phyloP scores from a whole-genome alignment of 768 basidiomycete genomes.

The Boletus sp. region DNA sequence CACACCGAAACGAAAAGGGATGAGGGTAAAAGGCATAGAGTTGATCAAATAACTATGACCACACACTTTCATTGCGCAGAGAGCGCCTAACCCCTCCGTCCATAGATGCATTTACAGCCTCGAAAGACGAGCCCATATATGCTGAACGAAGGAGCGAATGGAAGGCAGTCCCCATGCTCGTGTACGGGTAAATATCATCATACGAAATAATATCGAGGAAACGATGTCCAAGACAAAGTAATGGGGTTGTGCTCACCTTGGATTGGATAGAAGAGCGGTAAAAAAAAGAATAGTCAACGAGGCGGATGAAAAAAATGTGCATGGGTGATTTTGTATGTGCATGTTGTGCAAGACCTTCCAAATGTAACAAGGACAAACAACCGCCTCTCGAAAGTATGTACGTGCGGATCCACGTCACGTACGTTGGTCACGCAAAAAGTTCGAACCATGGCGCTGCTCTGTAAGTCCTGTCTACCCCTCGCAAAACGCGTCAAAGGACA shows the following conservation, averaged over 20 bases:
- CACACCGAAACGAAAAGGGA: not conserved
- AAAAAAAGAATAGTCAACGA: not conserved
- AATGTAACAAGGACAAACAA: slow-evolving; percentile 29
- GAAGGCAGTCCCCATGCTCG: slow-evolving; percentile 33
- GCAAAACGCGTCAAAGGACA: not conserved
- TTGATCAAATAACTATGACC: slow-evolving; percentile 38
- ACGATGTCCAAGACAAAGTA: not conserved
- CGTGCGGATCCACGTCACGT: not conserved
- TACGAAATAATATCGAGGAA: not conserved
- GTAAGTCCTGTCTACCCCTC: slow-evolving; percentile 1
- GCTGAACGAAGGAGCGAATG: slow-evolving; percentile 36
- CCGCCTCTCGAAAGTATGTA: not conserved
- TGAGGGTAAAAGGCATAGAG: not conserved
- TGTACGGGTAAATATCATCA: slow-evolving; percentile 31
- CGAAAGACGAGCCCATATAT: slow-evolving; percentile 30
- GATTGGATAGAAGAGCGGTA: not conserved
- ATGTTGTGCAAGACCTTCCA: slow-evolving; percentile 23
- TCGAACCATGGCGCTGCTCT: slow-evolving; percentile 4
- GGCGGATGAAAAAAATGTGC: not conserved
- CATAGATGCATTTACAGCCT: slow-evolving; percentile 32
- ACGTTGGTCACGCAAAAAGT: not conserved
- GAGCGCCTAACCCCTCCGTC: slow-evolving; percentile 33
- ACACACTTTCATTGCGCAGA: slow-evolving; percentile 31
- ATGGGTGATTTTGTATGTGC: slow-evolving; percentile 1
- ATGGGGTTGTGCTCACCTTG: slow-evolving; percentile 17